A percentile compares a stretch with the other conserved stretches of the same genome.
phyloP scores from a whole-genome alignment of 352 stramenopile species.

The Pythium oligandrum region DNA sequence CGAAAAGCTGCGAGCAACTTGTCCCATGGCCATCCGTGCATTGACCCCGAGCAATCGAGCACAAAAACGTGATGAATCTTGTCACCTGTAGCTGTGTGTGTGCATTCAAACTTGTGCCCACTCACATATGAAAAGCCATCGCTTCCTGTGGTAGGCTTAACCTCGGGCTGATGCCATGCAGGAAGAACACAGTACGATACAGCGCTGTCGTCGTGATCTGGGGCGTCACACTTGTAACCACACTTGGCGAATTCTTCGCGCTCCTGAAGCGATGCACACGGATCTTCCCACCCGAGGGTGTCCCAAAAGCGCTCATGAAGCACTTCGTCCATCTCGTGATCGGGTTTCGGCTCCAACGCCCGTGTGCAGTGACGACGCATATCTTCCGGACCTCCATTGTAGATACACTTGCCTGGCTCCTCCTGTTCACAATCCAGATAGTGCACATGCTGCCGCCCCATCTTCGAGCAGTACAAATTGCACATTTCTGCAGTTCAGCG shows the following conservation, averaged over 20 bases:
- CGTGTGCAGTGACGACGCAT: constrained; percentile 68
- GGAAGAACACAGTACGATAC: constrained; percentile 54
- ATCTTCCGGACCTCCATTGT: constrained; percentile 14
- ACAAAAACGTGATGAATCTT: constrained; percentile 80
- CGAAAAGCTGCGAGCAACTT: constrained; percentile 51
- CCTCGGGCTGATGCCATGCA: constrained; percentile 50
- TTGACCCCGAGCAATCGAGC: constrained; percentile 75
- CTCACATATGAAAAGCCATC: constrained; percentile 52
- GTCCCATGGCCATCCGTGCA: constrained; percentile 51
- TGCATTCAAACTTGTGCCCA: constrained; percentile 75
- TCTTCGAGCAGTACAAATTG: constrained; percentile 77
- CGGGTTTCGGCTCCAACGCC: constrained; percentile 44
- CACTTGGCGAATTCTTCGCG: constrained; percentile 66
- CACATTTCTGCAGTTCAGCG: constrained; percentile 73
- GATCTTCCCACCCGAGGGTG: constrained; percentile 75
- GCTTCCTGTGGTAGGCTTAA: constrained; percentile 18
- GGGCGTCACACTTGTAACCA: constrained; percentile 61
- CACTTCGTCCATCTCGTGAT: constrained; percentile 57
- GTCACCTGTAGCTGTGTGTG: constrained; percentile 39
- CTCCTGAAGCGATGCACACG: constrained; percentile 49
- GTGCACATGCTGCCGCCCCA: constrained; percentile 70
- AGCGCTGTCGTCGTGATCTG: constrained; percentile 48
- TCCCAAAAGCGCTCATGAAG: constrained; percentile 78
- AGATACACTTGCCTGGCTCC: constrained; percentile 29
- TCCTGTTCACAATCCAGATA: constrained; percentile 61